Percentiles rank a stretch among this genome's conserved stretches.
phyloP scores from a whole-genome alignment of 2,329 filamentous ascomycete species.

The Pseudonectria buxi region DNA sequence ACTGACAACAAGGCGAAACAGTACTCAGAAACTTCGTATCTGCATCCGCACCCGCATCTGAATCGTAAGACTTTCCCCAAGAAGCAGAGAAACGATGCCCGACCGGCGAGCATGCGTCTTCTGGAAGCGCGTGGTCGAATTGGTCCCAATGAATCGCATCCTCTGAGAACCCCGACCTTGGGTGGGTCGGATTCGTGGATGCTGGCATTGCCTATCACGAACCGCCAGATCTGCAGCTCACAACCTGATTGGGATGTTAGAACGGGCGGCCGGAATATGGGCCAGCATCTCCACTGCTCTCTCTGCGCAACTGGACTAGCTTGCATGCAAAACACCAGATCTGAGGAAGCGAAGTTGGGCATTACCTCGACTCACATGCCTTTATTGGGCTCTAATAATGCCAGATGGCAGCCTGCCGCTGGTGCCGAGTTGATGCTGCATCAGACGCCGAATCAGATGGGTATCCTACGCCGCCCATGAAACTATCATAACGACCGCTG shows the following conservation, averaged over 20 bases:
- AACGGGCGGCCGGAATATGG: slow-evolving; percentile 12
- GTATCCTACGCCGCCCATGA: slow-evolving; percentile 18
- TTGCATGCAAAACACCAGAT: slow-evolving; percentile 15
- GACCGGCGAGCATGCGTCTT: slow-evolving; percentile 1
- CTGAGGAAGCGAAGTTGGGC: slow-evolving; percentile 14
- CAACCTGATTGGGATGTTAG: slow-evolving; percentile 19
- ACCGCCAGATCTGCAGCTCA: slow-evolving; percentile 12
- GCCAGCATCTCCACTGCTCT: slow-evolving; percentile 17
- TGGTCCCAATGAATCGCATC: slow-evolving; percentile 12
- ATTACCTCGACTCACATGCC: slow-evolving; percentile 13
- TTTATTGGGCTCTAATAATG: slow-evolving; percentile 24
- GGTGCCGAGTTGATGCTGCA: slow-evolving; percentile 22
- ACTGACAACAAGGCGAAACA: too few species aligned
- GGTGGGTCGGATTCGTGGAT: slow-evolving; percentile 9
- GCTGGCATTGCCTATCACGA: slow-evolving; percentile 7
- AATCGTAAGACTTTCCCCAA: neutral
- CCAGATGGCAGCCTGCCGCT: slow-evolving; percentile 43
- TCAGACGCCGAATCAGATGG: slow-evolving; percentile 16
- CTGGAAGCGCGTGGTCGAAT: slow-evolving; percentile 10
- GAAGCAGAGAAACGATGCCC: neutral
- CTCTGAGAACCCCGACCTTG: slow-evolving; percentile 4
- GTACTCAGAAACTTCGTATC: too few species aligned
- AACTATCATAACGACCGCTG: slow-evolving; percentile 9
- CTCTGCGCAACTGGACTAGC: slow-evolving; percentile 13
- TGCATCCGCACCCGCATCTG: too few species aligned